Evolutionary conservation across 768 basidiomycete genomes (phyloP).

Genomic region (Gloeostereum incarnatum): DNA sequence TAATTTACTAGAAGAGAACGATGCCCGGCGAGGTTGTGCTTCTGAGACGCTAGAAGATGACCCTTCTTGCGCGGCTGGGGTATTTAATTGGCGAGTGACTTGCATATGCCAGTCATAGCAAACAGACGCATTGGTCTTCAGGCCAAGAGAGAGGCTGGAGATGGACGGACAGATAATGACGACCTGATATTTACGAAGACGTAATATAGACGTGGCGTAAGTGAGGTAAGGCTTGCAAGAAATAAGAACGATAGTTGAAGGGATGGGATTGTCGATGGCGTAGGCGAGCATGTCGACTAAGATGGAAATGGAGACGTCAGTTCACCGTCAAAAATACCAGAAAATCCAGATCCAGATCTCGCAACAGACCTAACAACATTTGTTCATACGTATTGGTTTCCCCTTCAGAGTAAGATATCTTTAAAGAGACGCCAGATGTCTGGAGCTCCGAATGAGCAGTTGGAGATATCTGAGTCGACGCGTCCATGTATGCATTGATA

Average conservation of each 20-base stretch:
- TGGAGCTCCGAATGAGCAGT: neutral
- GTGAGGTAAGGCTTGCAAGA: conserved; percentile 34
- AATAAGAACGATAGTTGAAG: conserved; percentile 32
- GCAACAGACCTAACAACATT: neutral
- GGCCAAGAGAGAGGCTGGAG: neutral
- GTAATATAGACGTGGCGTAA: conserved; percentile 14
- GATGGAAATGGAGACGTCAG: too few species aligned
- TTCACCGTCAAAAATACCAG: conserved; percentile 15
- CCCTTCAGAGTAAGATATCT: too few species aligned
- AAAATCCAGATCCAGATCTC: neutral
- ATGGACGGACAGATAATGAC: neutral
- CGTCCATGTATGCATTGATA: neutral
- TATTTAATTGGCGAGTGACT: neutral
- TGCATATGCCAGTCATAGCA: neutral
- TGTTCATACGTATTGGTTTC: neutral
- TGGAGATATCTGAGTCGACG: neutral
- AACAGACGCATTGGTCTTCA: neutral
- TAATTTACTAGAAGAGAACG: too few species aligned
- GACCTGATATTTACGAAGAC: neutral
- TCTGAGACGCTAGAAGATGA: too few species aligned
- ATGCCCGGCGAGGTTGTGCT: too few species aligned
- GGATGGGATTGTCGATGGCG: conserved; percentile 28
- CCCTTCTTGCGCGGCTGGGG: too few species aligned
- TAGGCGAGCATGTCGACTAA: conserved; percentile 38
- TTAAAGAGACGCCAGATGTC: neutral